Base-by-base conservation (phyloP, 2,329 filamentous ascomycete genomes). In the Clathrospora elynae region DNA sequence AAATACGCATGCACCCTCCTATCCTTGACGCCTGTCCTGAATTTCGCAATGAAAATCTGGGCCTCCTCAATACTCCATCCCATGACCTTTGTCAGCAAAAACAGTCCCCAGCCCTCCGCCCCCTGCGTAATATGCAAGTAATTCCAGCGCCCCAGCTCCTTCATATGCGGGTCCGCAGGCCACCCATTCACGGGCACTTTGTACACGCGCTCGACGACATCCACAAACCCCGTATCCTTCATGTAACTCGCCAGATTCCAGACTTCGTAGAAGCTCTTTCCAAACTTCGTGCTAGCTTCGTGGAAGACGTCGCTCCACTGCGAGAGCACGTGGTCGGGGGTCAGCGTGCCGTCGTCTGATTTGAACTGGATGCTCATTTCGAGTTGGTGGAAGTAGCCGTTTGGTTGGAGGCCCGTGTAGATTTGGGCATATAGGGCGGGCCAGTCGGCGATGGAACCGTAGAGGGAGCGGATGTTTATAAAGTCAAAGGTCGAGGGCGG, bases 381-480 rank as follows among this genome's bases (percentile, higher is more conserved):
- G 6, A 70, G 61, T 31, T 71, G 58, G 47, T 74, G 68, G 20
- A 73, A 46, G 50, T 65, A 72, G 22, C 70, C 71, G 13, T 71
- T 71, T 1, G 70, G 68, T 32, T 61, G 58, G 5, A 64, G 45
- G 26, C 57, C 42, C 30, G 46, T 36, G 32, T 62, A 60, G 7
- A 57, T 51, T 39, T 68, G 58, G n/a, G 38, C 14, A 26, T 58
- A 69, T 6, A 75, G 67, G n/a, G 59, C 54, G 18, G 67, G 60
- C 73, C 73, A 76, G 39, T 74, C 70, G 2, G 65, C 60, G 11
- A 77, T 69, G 38, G 63, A 68, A 18, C 74, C 73, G 40, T 71
- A 73, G 6, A 76, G 50, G 9, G 68, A 68, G 25, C 74, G 70
- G 11, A 72, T 55, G 50, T 77, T 72, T 46, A 76, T 71, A 32